Evolutionary conservation across 768 basidiomycete genomes (phyloP).

Genomic region (Boletus insuetus): DNA sequence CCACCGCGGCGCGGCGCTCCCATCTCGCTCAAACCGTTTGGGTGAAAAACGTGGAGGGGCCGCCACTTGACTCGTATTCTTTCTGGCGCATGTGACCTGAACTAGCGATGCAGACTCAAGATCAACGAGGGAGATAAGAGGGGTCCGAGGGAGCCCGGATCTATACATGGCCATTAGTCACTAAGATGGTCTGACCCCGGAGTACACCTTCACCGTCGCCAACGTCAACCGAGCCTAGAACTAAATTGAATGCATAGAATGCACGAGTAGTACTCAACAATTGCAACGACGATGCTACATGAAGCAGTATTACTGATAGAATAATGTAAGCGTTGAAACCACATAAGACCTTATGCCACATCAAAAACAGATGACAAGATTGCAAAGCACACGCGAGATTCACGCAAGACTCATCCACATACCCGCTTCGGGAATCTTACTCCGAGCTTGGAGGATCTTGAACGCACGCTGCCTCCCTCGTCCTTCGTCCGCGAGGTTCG

Average conservation of each 20-base stretch:
- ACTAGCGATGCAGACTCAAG: too few relatives aligned
- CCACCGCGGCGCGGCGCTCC: too few relatives aligned
- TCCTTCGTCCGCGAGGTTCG: slow-evolving; percentile 27
- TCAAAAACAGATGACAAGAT: slow-evolving; percentile 2
- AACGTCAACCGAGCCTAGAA: neutral
- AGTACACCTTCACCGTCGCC: neutral
- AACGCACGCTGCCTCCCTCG: slow-evolving; percentile 59
- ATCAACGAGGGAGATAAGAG: too few relatives aligned
- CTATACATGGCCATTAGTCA: too few relatives aligned
- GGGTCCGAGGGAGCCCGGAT: too few relatives aligned
- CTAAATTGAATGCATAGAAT: slow-evolving; percentile 2
- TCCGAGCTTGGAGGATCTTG: slow-evolving; percentile 68
- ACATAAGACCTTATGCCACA: slow-evolving; percentile 9
- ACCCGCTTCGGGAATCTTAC: slow-evolving; percentile 62
- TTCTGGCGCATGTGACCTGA: too few relatives aligned
- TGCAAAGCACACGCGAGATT: neutral
- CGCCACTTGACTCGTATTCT: too few relatives aligned
- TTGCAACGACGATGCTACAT: slow-evolving; percentile 30
- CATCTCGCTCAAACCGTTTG: too few relatives aligned
- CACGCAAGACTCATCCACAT: slow-evolving; percentile 82
- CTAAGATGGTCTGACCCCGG: neutral
- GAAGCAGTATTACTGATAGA: slow-evolving; percentile 33
- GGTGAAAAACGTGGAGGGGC: too few relatives aligned
- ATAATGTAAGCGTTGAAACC: slow-evolving; percentile 23
- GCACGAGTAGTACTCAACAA: slow-evolving; percentile 17